Conservation (phyloP, 2,329 filamentous ascomycete species). For the Claviceps citrina region DNA sequence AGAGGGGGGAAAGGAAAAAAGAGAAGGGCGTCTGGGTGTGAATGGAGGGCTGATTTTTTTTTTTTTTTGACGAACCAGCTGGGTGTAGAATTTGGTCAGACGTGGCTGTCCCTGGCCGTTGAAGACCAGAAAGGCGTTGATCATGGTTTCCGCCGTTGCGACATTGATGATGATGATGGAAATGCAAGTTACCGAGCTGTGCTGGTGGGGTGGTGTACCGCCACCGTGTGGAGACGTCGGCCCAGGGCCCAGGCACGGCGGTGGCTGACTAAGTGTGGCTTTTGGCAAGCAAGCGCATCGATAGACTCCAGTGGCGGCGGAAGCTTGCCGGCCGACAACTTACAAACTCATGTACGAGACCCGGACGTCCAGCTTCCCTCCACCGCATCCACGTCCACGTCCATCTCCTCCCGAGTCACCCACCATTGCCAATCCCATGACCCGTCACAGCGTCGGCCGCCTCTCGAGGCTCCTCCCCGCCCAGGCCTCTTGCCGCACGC, state of each 20-base stretch:
- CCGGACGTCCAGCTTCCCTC: no score
- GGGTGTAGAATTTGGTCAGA: conserved; percentile 96
- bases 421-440: conserved; percentile 11
- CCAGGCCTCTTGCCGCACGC: conserved; percentile 17
- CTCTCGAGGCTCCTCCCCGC: conserved; percentile 22
- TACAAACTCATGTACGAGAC: no score
- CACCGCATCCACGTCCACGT: no score
- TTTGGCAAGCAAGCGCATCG: no score
- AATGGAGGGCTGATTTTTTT: neutral
- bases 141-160: conserved; percentile 44
- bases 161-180: neutral
- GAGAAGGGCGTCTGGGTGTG: no score
- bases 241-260: neutral
- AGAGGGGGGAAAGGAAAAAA: no score
- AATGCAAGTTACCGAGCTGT: no score
- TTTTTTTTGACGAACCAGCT: conserved; percentile 44
- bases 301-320: no score
- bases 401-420: no score
- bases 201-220: neutral
- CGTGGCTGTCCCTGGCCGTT: conserved; percentile 95
- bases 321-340: no score
- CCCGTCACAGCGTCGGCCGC: conserved; percentile 19
- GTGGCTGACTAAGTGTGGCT: conserved; percentile 1
- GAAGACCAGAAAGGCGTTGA: conserved; percentile 96
- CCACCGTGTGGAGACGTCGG: no score